These are phyloP conservation scores for Mrakia gelida DNA, from an alignment of 768 basidiomycete genomes.

Conservation along the genomic window DNA sequence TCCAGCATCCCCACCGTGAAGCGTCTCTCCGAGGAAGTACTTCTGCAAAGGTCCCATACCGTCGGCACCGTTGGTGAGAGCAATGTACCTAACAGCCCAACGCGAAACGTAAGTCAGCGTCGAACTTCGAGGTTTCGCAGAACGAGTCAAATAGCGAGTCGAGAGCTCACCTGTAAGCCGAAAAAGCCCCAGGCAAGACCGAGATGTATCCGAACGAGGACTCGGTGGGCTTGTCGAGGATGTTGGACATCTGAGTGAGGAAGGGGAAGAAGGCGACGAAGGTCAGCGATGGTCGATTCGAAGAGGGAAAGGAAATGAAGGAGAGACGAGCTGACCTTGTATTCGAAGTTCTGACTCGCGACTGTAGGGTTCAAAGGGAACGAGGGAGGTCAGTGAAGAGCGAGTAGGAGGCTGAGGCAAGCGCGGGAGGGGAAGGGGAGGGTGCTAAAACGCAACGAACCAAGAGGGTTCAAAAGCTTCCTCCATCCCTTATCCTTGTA, in stretches of 20 bases:
- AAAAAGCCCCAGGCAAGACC: slow-evolving; percentile 27
- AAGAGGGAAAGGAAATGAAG: too few relatives aligned
- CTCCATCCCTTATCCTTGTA: slow-evolving; percentile 25
- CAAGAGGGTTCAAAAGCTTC: slow-evolving; percentile 29
- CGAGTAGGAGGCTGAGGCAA: neutral
- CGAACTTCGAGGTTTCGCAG: neutral
- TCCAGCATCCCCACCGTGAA: slow-evolving; percentile 50
- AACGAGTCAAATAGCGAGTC: neutral
- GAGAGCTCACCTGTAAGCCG: slow-evolving; percentile 13
- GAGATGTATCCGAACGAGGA: slow-evolving; percentile 62
- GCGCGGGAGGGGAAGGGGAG: neutral
- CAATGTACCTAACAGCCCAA: slow-evolving; percentile 53
- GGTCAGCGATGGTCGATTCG: too few relatives aligned
- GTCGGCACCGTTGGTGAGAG: slow-evolving; percentile 55
- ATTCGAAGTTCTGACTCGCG: slow-evolving; percentile 25
- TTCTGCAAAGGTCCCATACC: slow-evolving; percentile 42
- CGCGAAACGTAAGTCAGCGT: neutral
- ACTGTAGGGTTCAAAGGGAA: neutral
- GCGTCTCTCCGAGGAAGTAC: slow-evolving; percentile 95
- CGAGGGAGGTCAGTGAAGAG: neutral
- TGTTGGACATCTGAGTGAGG: slow-evolving; percentile 56
- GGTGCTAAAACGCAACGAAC: neutral
- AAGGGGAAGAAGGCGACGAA: too few relatives aligned
- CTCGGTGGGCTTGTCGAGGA: slow-evolving; percentile 54
- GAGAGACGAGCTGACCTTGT: slow-evolving; percentile 25